phyloP scores from a whole-genome alignment of 306 rosid genomes.

The Boehmeria nivea region DNA sequence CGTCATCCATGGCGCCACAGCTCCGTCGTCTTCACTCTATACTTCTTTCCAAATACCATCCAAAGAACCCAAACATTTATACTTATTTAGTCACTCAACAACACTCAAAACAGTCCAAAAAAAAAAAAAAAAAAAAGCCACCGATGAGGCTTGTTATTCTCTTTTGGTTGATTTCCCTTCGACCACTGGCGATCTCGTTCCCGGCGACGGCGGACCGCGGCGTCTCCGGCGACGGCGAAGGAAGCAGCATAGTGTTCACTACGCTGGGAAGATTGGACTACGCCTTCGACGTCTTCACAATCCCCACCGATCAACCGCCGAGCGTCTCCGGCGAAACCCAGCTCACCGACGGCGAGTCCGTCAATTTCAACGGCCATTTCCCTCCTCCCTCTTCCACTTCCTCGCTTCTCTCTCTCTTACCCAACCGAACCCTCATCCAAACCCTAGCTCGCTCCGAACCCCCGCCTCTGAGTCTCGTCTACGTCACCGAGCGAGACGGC shows the following conservation, averaged over 20 bases:
- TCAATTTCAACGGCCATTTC: constrained; percentile 87
- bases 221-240: not conserved
- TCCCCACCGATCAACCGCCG: constrained; percentile 26
- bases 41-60: no score
- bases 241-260: constrained; percentile 53
- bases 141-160: constrained; percentile 16
- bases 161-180: constrained; percentile 8
- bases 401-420: constrained; percentile 18
- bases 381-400: constrained; percentile 30
- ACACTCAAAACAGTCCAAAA: no score
- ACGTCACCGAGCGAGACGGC: constrained; percentile 69
- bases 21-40: not conserved
- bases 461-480: constrained; percentile 43
- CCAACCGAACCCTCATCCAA: constrained; percentile 22
- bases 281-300: constrained; percentile 62
- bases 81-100: no score
- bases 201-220: not conserved
- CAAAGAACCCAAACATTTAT: no score
- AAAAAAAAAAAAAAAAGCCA: no score
- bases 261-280: constrained; percentile 57
- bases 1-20: constrained; percentile 7
- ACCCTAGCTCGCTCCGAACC: constrained; percentile 16
- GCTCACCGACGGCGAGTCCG: constrained; percentile 67
- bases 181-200: constrained; percentile 15
- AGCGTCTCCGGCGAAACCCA: constrained; percentile 28